Conservation (phyloP, 768 basidiomycete genomes). For the Lactarius deliciosus region DNA sequence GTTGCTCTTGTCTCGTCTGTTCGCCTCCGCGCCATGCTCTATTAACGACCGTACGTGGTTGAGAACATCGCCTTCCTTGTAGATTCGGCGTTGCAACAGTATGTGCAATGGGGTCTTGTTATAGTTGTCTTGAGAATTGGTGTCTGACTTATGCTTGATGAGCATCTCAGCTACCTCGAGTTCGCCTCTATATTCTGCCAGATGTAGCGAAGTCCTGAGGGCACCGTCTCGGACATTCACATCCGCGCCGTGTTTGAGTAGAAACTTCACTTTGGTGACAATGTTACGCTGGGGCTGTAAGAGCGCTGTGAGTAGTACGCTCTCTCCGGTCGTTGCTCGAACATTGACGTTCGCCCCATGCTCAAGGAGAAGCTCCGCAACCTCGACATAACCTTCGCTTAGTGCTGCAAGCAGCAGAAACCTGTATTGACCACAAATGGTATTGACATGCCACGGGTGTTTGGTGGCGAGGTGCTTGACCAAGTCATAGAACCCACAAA, state of each 20-base stretch:
- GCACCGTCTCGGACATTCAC: background rate
- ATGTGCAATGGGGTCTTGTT: too few relatives aligned
- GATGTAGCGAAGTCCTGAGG: background rate
- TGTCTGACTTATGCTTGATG: too few relatives aligned
- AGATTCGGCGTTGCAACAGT: too few relatives aligned
- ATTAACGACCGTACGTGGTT: too few relatives aligned
- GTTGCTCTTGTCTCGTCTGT: too few relatives aligned
- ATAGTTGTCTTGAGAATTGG: too few relatives aligned
- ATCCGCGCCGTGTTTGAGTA: background rate
- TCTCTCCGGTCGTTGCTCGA: background rate
- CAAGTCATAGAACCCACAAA: background rate
- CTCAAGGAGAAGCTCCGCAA: background rate
- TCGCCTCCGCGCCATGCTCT: too few relatives aligned
- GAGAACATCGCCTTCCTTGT: too few relatives aligned
- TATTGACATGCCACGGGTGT: background rate
- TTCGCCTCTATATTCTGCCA: background rate
- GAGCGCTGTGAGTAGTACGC: background rate
- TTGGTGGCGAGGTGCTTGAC: background rate
- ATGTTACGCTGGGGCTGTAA: background rate
- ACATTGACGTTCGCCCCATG: background rate
- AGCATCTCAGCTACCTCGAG: background rate
- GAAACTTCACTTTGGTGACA: background rate
- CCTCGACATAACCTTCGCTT: background rate
- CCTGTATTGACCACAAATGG: background rate
- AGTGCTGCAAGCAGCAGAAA: background rate